A percentile compares a stretch with the other conserved stretches of the same genome.
Evolutionary conservation across 2,329 filamentous ascomycete species (phyloP).

Genomic region (Cylindrodendrum hubeiense): DNA sequence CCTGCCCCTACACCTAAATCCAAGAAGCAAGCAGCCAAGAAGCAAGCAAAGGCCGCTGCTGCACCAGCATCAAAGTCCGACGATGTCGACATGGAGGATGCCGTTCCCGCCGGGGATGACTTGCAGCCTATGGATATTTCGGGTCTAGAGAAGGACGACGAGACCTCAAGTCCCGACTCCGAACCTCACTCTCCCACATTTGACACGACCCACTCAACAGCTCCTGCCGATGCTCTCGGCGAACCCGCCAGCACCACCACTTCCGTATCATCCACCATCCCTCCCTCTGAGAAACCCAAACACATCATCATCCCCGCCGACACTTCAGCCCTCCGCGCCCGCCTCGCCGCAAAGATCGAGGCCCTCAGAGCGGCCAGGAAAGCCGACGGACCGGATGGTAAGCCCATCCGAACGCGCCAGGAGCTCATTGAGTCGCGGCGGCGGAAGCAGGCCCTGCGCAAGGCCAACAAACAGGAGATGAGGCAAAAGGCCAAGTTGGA

Average conservation of each 20-base stretch:
- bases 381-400: constrained; percentile 85
- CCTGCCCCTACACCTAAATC: constrained; percentile 39
- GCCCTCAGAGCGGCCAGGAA: constrained; percentile 87
- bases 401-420: constrained; percentile 83
- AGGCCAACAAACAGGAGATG: constrained; percentile 89
- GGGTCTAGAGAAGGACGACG: constrained; percentile 55
- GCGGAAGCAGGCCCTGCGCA: constrained; percentile 87
- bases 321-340: constrained; percentile 80
- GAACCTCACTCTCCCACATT: constrained; percentile 64
- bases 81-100: constrained; percentile 27
- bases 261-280: constrained; percentile 76
- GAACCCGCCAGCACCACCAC: constrained; percentile 71
- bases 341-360: constrained; percentile 86
- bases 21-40: constrained; percentile 44
- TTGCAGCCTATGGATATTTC: constrained; percentile 44
- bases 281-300: constrained; percentile 72
- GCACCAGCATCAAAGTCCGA: constrained; percentile 32
- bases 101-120: constrained; percentile 26
- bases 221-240: constrained; percentile 51
- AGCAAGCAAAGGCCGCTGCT: constrained; percentile 40
- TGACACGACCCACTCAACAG: constrained; percentile 63
- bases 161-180: constrained; percentile 66
- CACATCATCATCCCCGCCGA: constrained; percentile 77
- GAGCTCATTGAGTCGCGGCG: constrained; percentile 92
- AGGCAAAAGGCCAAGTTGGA: constrained; percentile 83